Conservation (phyloP, 176 grass and related monocot genomes). For the Bromus sterilis region DNA sequence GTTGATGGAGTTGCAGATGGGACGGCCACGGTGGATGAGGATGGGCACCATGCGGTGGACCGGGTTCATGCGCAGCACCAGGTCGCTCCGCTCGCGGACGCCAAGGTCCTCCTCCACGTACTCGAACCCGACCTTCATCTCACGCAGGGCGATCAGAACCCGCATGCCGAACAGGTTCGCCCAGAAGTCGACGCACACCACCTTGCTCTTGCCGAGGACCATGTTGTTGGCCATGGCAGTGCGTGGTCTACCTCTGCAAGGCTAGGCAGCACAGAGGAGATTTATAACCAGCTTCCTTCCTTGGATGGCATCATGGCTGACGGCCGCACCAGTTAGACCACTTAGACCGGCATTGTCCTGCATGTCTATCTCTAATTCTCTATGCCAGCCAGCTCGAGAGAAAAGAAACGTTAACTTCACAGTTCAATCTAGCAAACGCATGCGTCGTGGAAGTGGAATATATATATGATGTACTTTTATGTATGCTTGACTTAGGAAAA, state of each 20-base stretch:
- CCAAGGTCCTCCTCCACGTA: constrained; percentile 2
- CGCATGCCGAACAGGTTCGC: constrained; percentile 18
- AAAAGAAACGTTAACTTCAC: too few species aligned
- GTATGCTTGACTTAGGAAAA: too few species aligned
- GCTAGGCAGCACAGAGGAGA: neutral
- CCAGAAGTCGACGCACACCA: constrained; percentile 7
- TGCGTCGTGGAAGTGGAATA: too few species aligned
- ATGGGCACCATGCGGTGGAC: neutral
- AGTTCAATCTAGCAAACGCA: too few species aligned
- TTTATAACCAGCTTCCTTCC: neutral
- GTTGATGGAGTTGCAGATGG: constrained; percentile 10
- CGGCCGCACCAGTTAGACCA: neutral
- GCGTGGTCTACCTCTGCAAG: neutral
- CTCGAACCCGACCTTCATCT: neutral
- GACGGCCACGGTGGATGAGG: constrained; percentile 12
- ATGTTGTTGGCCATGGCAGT: neutral
- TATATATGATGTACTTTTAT: too few species aligned
- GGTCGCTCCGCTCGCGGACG: neutral
- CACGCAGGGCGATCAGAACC: neutral
- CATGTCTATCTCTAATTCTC: too few species aligned
- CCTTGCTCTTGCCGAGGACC: neutral
- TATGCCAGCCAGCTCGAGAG: neutral
- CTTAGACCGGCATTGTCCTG: neutral
- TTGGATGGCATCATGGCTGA: neutral
- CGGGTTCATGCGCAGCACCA: constrained; percentile 22